Percentiles rank a stretch among this genome's conserved stretches.
Evolutionary conservation across 2,329 filamentous ascomycete genomes (phyloP).

Genomic region (Fusarium mexicanum): DNA sequence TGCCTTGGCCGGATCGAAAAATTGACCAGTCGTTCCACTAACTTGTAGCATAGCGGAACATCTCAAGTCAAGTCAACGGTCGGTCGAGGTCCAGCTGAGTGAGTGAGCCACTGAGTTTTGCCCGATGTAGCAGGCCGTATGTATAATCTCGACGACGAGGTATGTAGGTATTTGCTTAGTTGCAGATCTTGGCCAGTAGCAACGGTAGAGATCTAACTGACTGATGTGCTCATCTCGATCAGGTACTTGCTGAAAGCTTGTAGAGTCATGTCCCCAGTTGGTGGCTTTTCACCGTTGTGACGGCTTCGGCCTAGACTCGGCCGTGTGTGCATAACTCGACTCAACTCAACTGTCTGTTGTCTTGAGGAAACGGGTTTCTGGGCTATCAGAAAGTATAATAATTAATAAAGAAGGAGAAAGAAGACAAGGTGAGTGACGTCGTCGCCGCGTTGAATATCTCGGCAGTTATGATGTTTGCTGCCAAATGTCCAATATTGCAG

Average conservation of each 20-base stretch:
- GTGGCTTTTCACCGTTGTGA: neutral
- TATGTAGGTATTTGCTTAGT: neutral
- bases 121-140: neutral
- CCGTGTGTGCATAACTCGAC: neutral
- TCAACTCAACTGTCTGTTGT: neutral
- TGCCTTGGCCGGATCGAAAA: slow-evolving; percentile 6
- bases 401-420: neutral
- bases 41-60: neutral
- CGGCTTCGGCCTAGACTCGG: neutral
- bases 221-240: neutral
- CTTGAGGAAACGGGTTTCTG: slow-evolving; percentile 3
- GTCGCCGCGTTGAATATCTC: neutral
- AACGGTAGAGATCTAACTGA: neutral
- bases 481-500: neutral
- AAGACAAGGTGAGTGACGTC: neutral
- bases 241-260: neutral
- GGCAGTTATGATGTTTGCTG: neutral
- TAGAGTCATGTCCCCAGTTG: neutral
- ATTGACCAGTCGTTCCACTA: slow-evolving; percentile 1
- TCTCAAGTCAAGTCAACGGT: neutral
- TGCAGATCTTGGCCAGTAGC: neutral
- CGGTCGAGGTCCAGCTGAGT: neutral
- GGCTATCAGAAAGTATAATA: neutral
- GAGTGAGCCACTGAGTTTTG: neutral
- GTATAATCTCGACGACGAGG: neutral